Conservation (phyloP, 805 yeast species). For the Torulaspora quercuum region DNA sequence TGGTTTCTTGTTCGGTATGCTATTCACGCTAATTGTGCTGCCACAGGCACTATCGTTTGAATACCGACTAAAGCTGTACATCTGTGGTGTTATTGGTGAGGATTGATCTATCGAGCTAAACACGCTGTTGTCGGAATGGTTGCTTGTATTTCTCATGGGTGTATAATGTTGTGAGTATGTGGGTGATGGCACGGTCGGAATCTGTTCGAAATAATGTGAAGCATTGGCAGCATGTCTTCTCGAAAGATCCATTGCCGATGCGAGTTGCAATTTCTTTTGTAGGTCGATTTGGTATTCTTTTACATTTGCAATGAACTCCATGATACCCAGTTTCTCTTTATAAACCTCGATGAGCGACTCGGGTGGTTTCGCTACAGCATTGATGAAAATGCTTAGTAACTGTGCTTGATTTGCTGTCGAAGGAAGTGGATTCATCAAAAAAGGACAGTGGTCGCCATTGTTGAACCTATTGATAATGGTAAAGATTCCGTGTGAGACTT, state of each 20-base stretch:
- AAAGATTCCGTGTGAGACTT: conserved; percentile 32
- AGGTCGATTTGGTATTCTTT: conserved; percentile 23
- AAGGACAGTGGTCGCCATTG: conserved; percentile 32
- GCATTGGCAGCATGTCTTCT: conserved; percentile 22
- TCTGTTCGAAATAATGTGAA: conserved; percentile 20
- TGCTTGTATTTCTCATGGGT: conserved; percentile 34
- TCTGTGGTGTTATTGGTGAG: conserved; percentile 36
- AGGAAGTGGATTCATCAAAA: conserved; percentile 28
- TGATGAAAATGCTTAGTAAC: conserved; percentile 26
- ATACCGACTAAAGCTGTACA: conserved; percentile 31
- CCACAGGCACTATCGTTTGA: conserved; percentile 30
- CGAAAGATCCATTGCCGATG: conserved; percentile 27
- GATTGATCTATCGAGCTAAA: conserved; percentile 30
- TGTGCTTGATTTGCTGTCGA: conserved; percentile 23
- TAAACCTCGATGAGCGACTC: conserved; percentile 25
- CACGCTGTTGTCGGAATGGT: conserved; percentile 34
- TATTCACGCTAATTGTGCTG: conserved; percentile 31
- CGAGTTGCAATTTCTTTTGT: conserved; percentile 29
- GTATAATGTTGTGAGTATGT: conserved; percentile 32
- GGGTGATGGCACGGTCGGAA: conserved; percentile 31
- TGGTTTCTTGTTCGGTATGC: conserved; percentile 21
- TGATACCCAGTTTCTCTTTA: conserved; percentile 26
- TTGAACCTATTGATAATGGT: conserved; percentile 33
- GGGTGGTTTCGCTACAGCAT: conserved; percentile 27
- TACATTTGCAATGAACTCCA: conserved; percentile 24